Evolutionary conservation across 2,329 filamentous ascomycete species (phyloP).

Genomic region (Colletotrichum sidae): DNA sequence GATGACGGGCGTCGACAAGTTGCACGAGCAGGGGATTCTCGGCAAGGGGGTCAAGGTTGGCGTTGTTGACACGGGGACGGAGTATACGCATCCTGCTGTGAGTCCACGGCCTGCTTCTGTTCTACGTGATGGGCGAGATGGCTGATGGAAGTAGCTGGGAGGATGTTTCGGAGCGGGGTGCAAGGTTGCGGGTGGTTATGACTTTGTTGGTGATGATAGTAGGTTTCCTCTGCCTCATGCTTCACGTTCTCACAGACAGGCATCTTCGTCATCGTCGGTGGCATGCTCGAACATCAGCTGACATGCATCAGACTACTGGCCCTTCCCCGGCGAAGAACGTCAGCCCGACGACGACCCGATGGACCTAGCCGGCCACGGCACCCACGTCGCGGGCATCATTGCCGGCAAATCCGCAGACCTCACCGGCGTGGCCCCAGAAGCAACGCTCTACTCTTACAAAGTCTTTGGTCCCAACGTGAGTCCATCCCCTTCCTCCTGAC

Average conservation of each 20-base stretch:
- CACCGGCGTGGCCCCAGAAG: conserved; percentile 32
- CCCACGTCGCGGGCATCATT: conserved; percentile 57
- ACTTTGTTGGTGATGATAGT: conserved; percentile 42
- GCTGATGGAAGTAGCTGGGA: conserved; percentile 47
- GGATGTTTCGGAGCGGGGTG: conserved; percentile 60
- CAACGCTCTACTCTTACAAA: conserved; percentile 34
- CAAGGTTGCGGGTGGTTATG: conserved; percentile 42
- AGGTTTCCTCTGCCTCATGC: conserved; percentile 19
- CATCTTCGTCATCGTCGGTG: no score
- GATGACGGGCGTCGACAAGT: conserved; percentile 53
- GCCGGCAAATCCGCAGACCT: conserved; percentile 13
- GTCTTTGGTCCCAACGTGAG: conserved; percentile 31
- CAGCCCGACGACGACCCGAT: conserved; percentile 63
- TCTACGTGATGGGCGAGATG: no score
- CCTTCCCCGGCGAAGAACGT: conserved; percentile 38
- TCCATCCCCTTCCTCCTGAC: no score
- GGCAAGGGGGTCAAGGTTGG: conserved; percentile 53
- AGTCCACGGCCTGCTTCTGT: background rate
- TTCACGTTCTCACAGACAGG: background rate
- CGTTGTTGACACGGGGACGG: conserved; percentile 54
- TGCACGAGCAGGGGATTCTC: conserved; percentile 51
- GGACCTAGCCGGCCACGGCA: conserved; percentile 69
- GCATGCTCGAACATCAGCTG: no score
- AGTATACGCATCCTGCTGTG: conserved; percentile 53
- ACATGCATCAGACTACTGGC: conserved; percentile 30